These are phyloP conservation scores for Babesia microti DNA, from an alignment of 169 alveolate genomes.

Conservation along the genomic window DNA sequence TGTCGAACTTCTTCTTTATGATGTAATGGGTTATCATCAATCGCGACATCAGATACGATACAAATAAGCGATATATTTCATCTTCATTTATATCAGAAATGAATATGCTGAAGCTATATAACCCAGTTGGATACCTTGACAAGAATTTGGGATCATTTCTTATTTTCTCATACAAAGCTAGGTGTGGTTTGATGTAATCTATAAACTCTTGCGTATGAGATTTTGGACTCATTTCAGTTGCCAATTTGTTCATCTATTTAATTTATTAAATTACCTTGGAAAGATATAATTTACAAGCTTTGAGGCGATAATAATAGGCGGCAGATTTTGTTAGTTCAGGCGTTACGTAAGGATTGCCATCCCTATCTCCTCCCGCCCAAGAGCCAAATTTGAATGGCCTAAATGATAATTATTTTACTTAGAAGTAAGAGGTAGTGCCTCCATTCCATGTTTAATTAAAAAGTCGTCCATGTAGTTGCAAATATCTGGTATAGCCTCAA, in stretches of 20 bases:
- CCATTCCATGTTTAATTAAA: conserved; percentile 43
- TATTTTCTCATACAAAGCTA: background rate
- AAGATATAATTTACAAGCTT: conserved; percentile 50
- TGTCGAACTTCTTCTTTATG: background rate
- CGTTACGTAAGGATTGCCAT: conserved; percentile 75
- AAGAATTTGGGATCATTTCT: too few relatives aligned
- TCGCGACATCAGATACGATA: conserved; percentile 4
- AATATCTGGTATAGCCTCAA: conserved; percentile 49
- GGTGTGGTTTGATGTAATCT: conserved; percentile 1
- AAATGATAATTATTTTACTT: conserved; percentile 7
- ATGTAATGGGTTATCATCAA: conserved; percentile 1
- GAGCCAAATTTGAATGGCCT: conserved; percentile 55
- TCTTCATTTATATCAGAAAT: conserved; percentile 14
- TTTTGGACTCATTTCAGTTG: conserved; percentile 10
- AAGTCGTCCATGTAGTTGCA: conserved; percentile 51
- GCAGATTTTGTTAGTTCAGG: conserved; percentile 61
- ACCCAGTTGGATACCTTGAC: too few relatives aligned
- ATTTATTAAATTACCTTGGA: conserved; percentile 30
- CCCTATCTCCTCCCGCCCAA: conserved; percentile 79
- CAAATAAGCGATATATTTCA: conserved; percentile 10
- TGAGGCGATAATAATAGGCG: conserved; percentile 42
- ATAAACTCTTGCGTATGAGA: conserved; percentile 11
- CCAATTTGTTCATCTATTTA: conserved; percentile 4
- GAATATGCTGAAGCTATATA: conserved; percentile 1
- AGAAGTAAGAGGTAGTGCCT: conserved; percentile 54